Conservation (phyloP, 768 basidiomycete species). For the Rhodotorula graminis region DNA sequence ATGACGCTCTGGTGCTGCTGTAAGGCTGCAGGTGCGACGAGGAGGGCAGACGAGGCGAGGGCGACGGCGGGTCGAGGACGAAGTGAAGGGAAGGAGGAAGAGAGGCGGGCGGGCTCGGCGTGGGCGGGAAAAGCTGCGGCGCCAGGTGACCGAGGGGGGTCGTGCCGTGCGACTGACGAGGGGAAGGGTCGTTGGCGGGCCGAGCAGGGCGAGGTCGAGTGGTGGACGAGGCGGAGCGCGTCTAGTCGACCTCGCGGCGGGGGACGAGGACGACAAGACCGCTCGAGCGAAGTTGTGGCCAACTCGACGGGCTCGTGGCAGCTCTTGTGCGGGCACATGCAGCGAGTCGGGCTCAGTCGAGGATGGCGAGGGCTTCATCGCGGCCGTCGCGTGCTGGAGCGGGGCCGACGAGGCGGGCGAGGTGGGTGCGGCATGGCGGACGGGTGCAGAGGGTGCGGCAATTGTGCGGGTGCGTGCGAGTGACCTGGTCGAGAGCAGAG, state of each 20-base stretch:
- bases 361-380: no score
- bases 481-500: accelerated
- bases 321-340: no score
- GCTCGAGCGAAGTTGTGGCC: no score
- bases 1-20: neutral
- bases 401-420: neutral
- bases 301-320: no score
- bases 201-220: no score
- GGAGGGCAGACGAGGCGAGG: neutral
- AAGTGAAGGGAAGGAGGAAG: neutral
- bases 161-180: no score
- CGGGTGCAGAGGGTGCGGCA: neutral
- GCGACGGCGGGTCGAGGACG: neutral
- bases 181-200: no score
- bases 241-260: no score
- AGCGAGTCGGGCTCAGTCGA: no score
- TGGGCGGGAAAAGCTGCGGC: neutral
- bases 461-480: neutral
- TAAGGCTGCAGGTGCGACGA: neutral
- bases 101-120: neutral
- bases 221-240: no score
- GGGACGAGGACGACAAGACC: no score
- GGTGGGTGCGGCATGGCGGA: neutral
- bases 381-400: no score
- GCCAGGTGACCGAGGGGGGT: neutral